These are phyloP conservation scores for Nitzschia inconspicua DNA, from an alignment of 108 stramenopile genomes.

Conservation along the genomic window DNA sequence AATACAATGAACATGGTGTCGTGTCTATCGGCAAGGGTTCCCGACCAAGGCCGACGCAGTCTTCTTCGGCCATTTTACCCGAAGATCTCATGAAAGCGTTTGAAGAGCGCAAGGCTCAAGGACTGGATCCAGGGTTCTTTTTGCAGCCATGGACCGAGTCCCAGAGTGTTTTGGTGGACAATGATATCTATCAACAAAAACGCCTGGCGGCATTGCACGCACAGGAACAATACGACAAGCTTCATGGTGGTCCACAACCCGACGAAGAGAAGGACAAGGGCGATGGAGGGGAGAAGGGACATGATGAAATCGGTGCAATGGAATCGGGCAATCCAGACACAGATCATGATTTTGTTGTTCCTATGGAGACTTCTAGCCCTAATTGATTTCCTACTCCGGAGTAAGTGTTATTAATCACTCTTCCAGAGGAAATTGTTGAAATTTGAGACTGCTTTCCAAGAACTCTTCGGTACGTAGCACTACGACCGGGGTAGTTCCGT, in stretches of 20 bases:
- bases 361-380: background rate
- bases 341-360: background rate
- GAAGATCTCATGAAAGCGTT: slow-evolving; percentile 55
- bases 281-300: no score
- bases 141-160: slow-evolving; percentile 33
- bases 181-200: no score
- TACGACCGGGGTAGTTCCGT: background rate
- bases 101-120: slow-evolving; percentile 46
- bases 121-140: slow-evolving; percentile 81
- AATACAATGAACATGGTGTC: background rate
- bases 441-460: background rate
- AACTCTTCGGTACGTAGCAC: background rate
- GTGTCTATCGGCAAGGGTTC: no score
- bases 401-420: background rate
- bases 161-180: no score
- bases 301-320: background rate
- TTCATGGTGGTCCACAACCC: no score
- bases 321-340: background rate
- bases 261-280: no score
- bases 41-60: no score
- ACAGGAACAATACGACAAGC: no score
- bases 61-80: slow-evolving; percentile 42
- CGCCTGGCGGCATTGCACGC: no score
- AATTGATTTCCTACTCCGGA: no score
- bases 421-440: background rate